phyloP scores from a whole-genome alignment of 2,329 filamentous ascomycete species.

The Claviceps paspali region DNA sequence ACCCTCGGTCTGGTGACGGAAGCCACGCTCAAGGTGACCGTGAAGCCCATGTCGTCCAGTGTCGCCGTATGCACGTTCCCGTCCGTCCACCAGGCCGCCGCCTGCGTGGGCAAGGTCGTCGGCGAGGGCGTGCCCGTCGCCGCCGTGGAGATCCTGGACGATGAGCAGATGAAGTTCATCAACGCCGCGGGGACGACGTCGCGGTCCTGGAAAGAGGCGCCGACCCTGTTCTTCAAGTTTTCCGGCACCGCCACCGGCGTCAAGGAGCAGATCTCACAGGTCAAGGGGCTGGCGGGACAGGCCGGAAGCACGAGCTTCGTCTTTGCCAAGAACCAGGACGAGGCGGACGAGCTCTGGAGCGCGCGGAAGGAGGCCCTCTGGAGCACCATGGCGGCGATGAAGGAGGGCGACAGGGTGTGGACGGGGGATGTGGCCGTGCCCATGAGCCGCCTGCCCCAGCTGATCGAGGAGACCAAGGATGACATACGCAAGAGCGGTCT shows the following conservation, averaged over 20 bases:
- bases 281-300: conserved; percentile 45
- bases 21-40: conserved; percentile 73
- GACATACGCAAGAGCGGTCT: conserved; percentile 27
- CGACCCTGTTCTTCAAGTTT: conserved; percentile 78
- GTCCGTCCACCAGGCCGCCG: conserved; percentile 52
- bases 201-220: conserved; percentile 53
- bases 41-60: conserved; percentile 61
- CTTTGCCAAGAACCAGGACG: conserved; percentile 54
- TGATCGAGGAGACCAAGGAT: conserved; percentile 57
- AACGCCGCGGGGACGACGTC: conserved; percentile 51
- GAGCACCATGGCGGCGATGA: conserved; percentile 57
- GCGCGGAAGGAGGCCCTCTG: conserved; percentile 74
- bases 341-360: conserved; percentile 67
- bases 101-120: conserved; percentile 69
- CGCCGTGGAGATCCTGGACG: conserved; percentile 85
- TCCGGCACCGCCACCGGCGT: conserved; percentile 53
- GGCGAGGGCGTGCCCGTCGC: conserved; percentile 69
- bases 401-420: conserved; percentile 59
- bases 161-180: conserved; percentile 68
- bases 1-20: conserved; percentile 86
- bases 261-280: conserved; percentile 62
- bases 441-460: conserved; percentile 54
- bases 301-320: conserved; percentile 56
- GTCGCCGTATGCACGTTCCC: conserved; percentile 57
- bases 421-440: conserved; percentile 79